Evolutionary conservation across 768 basidiomycete species (phyloP), one percentile per base, ranked within the genome.

Genomic region (Podaxis sp.): DNA sequence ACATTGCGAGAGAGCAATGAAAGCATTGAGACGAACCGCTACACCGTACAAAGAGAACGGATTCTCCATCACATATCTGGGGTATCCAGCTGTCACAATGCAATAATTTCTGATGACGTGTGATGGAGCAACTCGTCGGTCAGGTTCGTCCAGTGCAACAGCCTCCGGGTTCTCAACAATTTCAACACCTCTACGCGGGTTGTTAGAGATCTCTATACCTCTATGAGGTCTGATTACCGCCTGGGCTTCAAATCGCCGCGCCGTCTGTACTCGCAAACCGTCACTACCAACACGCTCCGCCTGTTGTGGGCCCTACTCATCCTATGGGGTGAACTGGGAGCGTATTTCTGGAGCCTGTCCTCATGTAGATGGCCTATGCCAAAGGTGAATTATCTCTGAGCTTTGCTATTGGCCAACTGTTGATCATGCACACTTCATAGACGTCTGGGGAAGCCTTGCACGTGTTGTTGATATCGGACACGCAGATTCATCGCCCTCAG

Each of bases 391-490:
- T 36, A 2, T 47, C 37, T 11, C 51, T 14, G 50, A 40, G 56
- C 57, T 32, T 18, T 40, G 37, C 18, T 57, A 40, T 59, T 18
- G n/a, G 18, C n/a, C 5, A 46, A 16, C 13, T 14, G 46, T 21
- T 58, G 57, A 23, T 64, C 51, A 57, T 55, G 63, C 56, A 61
- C 18, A 44, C 21, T 48, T 6, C 55, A 37, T 61, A 61, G 38
- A 55, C 47, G 40, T 32, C 56, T 50, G 56, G 42, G 37, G 67
- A 79, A 23, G 78, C 84, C 0, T 50, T 50, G n/a, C 88, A 84
- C 64, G 80, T 91, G 16, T 76, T 93, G 27, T 74, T 93, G 57
- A 68, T 90, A 7, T 79, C 90, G 2, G 91, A 93, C 66, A 80
- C 86, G 6, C 90, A 88, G 68, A 77, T 91, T 13, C 77, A 73